phyloP scores from a whole-genome alignment of 305 asterid genomes.

The Fraxinus paxiana region DNA sequence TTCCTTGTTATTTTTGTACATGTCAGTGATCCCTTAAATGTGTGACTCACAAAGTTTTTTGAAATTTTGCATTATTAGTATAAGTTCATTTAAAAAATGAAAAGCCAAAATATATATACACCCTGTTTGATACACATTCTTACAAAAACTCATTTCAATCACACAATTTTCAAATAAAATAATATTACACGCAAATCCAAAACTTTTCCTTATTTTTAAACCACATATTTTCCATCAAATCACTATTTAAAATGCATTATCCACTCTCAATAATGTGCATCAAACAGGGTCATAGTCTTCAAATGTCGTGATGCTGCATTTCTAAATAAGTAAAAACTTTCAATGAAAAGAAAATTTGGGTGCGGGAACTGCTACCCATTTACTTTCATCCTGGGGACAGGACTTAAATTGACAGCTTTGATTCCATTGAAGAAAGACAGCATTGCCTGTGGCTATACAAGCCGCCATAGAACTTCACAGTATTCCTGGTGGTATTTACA shows the following conservation, averaged over 20 bases:
- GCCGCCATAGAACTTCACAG: background rate
- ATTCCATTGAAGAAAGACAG: background rate
- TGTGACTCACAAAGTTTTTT: background rate
- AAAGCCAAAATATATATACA: background rate
- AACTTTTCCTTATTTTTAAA: too few species aligned
- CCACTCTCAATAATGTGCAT: too few species aligned
- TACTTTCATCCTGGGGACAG: background rate
- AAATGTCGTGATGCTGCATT: background rate
- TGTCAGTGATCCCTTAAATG: background rate
- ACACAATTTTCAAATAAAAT: too few species aligned
- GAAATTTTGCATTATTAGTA: background rate
- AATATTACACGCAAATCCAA: too few species aligned
- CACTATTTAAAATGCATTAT: too few species aligned
- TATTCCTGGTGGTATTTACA: background rate
- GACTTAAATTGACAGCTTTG: background rate
- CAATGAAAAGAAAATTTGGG: background rate
- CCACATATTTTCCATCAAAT: too few species aligned
- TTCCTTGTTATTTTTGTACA: background rate
- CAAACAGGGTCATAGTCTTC: background rate
- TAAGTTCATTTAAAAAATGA: background rate
- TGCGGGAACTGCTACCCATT: background rate
- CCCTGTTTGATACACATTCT: too few species aligned
- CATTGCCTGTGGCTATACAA: background rate
- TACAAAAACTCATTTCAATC: too few species aligned
- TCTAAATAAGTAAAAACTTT: background rate